A percentile compares a stretch with the other conserved stretches of the same genome.
Evolutionary conservation across 1,139 yeast species (phyloP).

Genomic region (Pneumocystis wakefieldiae): DNA sequence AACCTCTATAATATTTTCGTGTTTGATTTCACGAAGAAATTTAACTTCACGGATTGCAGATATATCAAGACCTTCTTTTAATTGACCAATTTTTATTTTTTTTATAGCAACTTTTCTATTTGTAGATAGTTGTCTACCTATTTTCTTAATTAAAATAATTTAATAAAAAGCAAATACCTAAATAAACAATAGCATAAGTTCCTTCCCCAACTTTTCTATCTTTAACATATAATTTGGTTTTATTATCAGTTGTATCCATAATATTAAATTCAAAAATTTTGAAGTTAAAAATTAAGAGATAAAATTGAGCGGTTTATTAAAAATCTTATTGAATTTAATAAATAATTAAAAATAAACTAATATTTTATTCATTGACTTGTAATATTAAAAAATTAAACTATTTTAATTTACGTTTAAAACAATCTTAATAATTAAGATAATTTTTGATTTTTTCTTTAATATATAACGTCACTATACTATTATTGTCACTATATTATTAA

Average conservation of each 20-base stretch:
- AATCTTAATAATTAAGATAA: neutral
- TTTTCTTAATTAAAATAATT: neutral
- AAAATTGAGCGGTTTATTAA: neutral
- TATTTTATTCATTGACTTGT: no score
- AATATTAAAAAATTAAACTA: no score
- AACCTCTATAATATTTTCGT: conserved; percentile 64
- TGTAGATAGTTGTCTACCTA: conserved; percentile 26
- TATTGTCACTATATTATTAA: no score
- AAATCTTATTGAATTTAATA: no score
- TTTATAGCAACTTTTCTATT: conserved; percentile 70
- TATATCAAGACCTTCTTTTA: conserved; percentile 95
- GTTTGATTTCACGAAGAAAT: conserved; percentile 68
- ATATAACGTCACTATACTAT: neutral
- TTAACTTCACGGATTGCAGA: conserved; percentile 92
- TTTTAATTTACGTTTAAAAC: neutral
- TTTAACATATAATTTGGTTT: conserved; percentile 12
- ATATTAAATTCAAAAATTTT: neutral
- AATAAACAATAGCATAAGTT: conserved; percentile 91
- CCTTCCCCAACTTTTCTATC: conserved; percentile 96
- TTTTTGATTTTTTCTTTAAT: neutral
- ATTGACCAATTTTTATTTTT: conserved; percentile 86
- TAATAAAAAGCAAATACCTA: conserved; percentile 33
- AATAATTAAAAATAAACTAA: no score
- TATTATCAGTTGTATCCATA: conserved; percentile 4
- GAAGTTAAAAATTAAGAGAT: neutral